A percentile compares a stretch with the other conserved stretches of the same genome.
These are phyloP conservation scores for Suillus sp. DNA, from an alignment of 768 basidiomycete genomes.

Conservation along the genomic window DNA sequence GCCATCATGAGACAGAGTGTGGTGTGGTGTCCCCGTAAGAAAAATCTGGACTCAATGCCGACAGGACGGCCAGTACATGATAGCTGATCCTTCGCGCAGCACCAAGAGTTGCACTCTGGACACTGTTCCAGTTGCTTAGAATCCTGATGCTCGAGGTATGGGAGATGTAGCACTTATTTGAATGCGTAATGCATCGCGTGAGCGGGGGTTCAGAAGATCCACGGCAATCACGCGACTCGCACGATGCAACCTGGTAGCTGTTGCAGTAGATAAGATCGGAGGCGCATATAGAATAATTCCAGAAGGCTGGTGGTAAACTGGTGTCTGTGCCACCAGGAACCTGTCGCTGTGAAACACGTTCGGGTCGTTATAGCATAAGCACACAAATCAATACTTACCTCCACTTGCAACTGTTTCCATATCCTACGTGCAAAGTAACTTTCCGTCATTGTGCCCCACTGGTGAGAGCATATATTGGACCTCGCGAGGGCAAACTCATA, in stretches of 20 bases:
- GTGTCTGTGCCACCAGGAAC: not conserved
- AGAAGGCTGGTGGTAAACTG: not conserved
- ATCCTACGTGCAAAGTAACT: not conserved
- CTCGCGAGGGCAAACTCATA: not conserved
- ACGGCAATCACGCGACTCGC: not conserved
- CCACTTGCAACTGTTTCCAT: constrained; percentile 1
- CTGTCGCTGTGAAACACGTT: not conserved
- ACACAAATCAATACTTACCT: not conserved
- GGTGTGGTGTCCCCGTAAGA: constrained; percentile 14
- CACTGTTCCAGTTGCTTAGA: not conserved
- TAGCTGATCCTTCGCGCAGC: not conserved
- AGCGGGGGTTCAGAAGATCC: not conserved
- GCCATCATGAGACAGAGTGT: not conserved
- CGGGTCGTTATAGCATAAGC: not conserved
- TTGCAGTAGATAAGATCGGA: not conserved
- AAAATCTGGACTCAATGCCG: not conserved
- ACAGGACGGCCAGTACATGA: not conserved
- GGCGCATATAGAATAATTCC: not conserved
- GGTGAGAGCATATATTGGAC: constrained; percentile 8
- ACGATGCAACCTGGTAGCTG: not conserved
- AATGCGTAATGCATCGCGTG: not conserved
- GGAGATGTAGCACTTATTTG: not conserved
- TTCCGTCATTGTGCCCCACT: not conserved
- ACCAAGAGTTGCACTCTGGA: not conserved
- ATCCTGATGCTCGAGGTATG: not conserved